Conservation (phyloP, 2,329 filamentous ascomycete genomes). For the Alternaria viburni region DNA sequence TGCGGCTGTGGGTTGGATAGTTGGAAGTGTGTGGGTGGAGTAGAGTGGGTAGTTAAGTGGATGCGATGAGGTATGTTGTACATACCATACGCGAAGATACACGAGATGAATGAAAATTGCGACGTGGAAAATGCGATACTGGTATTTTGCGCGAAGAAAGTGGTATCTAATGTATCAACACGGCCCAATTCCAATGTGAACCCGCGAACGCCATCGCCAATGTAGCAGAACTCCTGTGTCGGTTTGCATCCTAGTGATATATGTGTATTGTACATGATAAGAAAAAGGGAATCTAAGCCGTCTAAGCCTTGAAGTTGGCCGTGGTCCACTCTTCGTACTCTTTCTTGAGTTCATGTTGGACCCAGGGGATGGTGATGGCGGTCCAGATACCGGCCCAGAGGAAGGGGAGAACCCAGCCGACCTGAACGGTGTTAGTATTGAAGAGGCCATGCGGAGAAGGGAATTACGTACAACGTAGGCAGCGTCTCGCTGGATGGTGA, state of each 20-base stretch:
- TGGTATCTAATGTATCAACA: constrained; percentile 13
- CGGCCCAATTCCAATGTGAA: not conserved
- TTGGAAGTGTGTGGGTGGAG: not conserved
- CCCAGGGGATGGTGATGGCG: constrained; percentile 54
- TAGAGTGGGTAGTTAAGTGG: not conserved
- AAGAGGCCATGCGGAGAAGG: not conserved
- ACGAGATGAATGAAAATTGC: not conserved
- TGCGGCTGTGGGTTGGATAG: not conserved
- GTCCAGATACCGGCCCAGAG: constrained; percentile 58
- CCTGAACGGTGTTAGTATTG: constrained; percentile 32
- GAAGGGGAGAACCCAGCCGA: constrained; percentile 58
- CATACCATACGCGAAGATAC: not conserved
- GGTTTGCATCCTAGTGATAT: constrained; percentile 3
- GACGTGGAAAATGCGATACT: not conserved
- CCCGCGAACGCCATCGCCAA: constrained; percentile 12
- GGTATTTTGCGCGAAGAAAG: constrained; percentile 6
- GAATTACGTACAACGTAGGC: constrained; percentile 54
- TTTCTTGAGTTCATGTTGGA: constrained; percentile 45
- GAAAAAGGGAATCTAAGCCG: not conserved
- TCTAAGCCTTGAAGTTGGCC: constrained; percentile 47
- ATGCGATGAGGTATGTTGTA: not conserved
- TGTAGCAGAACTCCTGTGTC: not conserved
- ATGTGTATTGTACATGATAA: constrained; percentile 3
- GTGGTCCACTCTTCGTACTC: constrained; percentile 47
- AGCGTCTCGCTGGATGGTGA: constrained; percentile 55